Evolutionary conservation across 805 yeast genomes (phyloP).

Genomic region (Pichia gijzeniarum): DNA sequence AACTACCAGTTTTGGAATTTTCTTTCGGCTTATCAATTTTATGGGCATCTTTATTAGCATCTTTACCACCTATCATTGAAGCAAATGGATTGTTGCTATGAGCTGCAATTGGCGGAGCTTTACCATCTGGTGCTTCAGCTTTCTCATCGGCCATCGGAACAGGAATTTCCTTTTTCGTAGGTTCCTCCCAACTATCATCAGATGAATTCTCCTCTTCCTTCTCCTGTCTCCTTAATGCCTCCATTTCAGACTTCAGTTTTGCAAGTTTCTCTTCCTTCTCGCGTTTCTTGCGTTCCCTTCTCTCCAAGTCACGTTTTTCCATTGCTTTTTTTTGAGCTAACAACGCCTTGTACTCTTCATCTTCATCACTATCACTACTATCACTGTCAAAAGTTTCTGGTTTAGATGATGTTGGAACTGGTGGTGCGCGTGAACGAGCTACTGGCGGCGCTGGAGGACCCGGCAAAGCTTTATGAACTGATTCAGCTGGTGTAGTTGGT

Average conservation of each 20-base stretch:
- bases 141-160: constrained; percentile 9
- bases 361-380: constrained; percentile 37
- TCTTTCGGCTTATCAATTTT: not conserved
- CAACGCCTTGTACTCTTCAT: constrained; percentile 38
- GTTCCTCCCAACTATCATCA: constrained; percentile 19
- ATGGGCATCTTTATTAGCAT: not conserved
- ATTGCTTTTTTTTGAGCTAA: constrained; percentile 42
- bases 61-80: constrained; percentile 8
- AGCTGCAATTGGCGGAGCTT: not conserved
- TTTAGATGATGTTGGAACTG: constrained; percentile 3
- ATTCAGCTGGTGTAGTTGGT: not conserved
- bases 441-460: constrained; percentile 19
- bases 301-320: constrained; percentile 31
- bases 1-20: constrained; percentile 18
- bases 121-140: constrained; percentile 10
- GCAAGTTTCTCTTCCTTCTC: constrained; percentile 58
- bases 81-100: constrained; percentile 18
- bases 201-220: constrained; percentile 36
- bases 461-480: not conserved
- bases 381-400: constrained; percentile 12
- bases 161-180: not conserved
- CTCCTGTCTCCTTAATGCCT: constrained; percentile 39
- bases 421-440: constrained; percentile 10
- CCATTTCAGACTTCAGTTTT: constrained; percentile 53
- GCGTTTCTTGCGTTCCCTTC: constrained; percentile 42